Evolutionary conservation across 2,329 filamentous ascomycete species (phyloP).

Genomic region (Aspergillus sp.): DNA sequence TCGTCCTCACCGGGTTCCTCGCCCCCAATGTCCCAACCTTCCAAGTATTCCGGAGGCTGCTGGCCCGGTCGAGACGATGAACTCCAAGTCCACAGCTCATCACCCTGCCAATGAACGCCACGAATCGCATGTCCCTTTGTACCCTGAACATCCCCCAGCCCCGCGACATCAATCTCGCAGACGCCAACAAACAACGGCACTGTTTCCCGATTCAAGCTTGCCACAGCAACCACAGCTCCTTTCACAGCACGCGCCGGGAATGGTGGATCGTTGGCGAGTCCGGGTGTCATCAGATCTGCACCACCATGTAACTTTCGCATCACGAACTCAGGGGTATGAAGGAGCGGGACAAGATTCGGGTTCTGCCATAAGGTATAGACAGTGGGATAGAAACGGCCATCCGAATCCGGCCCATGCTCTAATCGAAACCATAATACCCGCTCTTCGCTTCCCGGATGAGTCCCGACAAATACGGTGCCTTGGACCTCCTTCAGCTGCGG

Average conservation of each 20-base stretch:
- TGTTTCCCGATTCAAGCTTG: conserved; percentile 50
- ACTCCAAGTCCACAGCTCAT: conserved; percentile 61
- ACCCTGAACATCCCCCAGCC: conserved; percentile 48
- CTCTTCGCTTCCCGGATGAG: conserved; percentile 49
- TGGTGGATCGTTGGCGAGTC: conserved; percentile 55
- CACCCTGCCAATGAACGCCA: conserved; percentile 59
- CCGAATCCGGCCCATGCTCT: conserved; percentile 42
- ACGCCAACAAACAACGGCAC: conserved; percentile 57
- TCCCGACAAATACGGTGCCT: conserved; percentile 57
- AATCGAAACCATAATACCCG: conserved; percentile 58
- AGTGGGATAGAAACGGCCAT: conserved; percentile 37
- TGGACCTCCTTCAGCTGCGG: conserved; percentile 54
- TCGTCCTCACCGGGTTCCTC: conserved; percentile 25
- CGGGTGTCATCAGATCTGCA: conserved; percentile 62
- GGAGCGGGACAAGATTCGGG: conserved; percentile 51
- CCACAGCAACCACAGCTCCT: conserved; percentile 55
- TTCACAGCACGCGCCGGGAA: conserved; percentile 53
- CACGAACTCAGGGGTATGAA: conserved; percentile 53
- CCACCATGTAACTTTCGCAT: conserved; percentile 57
- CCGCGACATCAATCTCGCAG: conserved; percentile 56
- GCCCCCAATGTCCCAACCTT: conserved; percentile 42
- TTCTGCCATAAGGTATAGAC: conserved; percentile 63
- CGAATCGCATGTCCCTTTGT: conserved; percentile 57
- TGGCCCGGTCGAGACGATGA: conserved; percentile 46
- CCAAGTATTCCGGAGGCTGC: conserved; percentile 45